Percentiles rank a stretch among this genome's conserved stretches.
These are phyloP conservation scores for Aspergillaceae sp. DNA, from an alignment of 2,329 filamentous ascomycete species.

Conservation along the genomic window DNA sequence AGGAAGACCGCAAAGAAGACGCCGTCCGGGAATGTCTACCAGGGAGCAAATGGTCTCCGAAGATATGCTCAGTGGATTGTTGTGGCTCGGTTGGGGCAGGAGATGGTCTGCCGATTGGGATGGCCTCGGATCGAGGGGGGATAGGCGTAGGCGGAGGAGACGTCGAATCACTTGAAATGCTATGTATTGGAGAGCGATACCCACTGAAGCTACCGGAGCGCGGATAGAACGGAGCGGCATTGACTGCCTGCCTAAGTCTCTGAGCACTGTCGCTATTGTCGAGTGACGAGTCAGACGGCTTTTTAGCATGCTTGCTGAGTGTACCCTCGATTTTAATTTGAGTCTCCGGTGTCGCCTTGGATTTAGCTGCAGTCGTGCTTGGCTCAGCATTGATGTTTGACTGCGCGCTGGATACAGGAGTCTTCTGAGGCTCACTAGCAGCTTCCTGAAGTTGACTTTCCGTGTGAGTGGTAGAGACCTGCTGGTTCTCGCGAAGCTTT, in stretches of 20 bases:
- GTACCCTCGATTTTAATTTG: not conserved
- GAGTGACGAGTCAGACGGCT: not conserved
- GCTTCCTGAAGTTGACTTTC: not conserved
- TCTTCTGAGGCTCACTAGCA: not conserved
- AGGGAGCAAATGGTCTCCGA: conserved; percentile 19
- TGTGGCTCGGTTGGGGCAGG: not conserved
- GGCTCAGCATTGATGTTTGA: not conserved
- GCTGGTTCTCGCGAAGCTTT: too few species aligned
- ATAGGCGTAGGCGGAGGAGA: not conserved
- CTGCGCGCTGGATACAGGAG: not conserved
- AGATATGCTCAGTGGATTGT: conserved; percentile 3
- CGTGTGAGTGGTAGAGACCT: too few species aligned
- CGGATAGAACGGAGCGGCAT: conserved; percentile 7
- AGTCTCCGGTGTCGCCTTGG: too few species aligned
- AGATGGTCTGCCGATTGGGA: not conserved
- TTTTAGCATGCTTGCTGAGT: not conserved
- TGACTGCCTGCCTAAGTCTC: conserved; percentile 6
- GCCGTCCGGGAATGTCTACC: conserved; percentile 3
- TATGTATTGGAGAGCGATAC: conserved; percentile 4
- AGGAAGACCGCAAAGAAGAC: not conserved
- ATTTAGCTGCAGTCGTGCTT: not conserved
- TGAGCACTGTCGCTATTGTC: not conserved
- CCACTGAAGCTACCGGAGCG: conserved; percentile 2
- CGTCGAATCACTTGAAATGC: conserved; percentile 4
- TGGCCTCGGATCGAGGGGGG: not conserved